These are phyloP conservation scores for Pelargonium fulgidum DNA, from an alignment of 441 rosid species.

Conservation along the genomic window DNA sequence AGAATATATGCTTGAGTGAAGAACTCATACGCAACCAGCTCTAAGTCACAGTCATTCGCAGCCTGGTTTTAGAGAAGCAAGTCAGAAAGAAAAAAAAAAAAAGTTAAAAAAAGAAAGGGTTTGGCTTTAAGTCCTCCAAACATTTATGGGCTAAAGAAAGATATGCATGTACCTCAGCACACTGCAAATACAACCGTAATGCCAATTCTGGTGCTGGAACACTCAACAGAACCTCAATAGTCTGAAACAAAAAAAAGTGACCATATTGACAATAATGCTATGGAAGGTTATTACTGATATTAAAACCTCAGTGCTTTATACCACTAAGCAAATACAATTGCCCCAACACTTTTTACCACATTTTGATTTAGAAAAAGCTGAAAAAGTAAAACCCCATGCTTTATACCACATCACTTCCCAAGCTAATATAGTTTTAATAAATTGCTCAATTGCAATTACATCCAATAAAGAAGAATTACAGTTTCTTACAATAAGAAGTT, in stretches of 20 bases:
- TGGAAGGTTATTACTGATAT: background rate
- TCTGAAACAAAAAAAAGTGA: conserved; percentile 38
- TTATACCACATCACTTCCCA: too few relatives aligned
- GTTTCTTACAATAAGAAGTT: conserved; percentile 9
- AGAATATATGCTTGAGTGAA: conserved; percentile 96
- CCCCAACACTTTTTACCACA: too few relatives aligned
- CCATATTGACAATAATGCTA: conserved; percentile 2
- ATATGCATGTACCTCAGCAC: conserved; percentile 74
- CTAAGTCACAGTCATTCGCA: conserved; percentile 90
- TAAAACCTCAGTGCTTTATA: conserved; percentile 10
- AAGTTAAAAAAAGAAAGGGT: too few relatives aligned
- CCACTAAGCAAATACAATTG: background rate
- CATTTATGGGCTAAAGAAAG: conserved; percentile 6
- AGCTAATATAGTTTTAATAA: too few relatives aligned
- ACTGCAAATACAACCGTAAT: conserved; percentile 73
- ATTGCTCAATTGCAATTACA: background rate
- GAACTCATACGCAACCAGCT: conserved; percentile 95
- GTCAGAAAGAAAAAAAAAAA: background rate
- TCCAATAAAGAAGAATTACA: background rate
- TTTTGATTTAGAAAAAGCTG: too few relatives aligned
- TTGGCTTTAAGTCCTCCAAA: conserved; percentile 16
- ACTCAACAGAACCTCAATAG: conserved; percentile 63
- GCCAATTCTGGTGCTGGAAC: conserved; percentile 90
- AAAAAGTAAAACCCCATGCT: too few relatives aligned
- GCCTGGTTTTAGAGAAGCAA: conserved; percentile 47